A percentile compares a stretch with the other conserved stretches of the same genome.
phyloP scores from a whole-genome alignment of 768 basidiomycete species.

The Tricholoma bakamatsutake region DNA sequence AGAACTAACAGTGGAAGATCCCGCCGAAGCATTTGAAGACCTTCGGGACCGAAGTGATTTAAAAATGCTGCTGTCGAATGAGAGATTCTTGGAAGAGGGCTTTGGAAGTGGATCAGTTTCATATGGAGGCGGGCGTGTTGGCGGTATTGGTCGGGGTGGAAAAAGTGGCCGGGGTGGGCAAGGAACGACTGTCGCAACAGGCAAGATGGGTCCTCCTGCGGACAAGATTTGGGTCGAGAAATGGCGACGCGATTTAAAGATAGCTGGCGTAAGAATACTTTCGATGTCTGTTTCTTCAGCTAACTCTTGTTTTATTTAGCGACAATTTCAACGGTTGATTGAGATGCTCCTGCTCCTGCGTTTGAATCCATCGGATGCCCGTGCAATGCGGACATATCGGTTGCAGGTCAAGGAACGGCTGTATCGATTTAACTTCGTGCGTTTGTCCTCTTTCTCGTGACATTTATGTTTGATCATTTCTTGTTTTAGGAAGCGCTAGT shows the following conservation, averaged over 20 bases:
- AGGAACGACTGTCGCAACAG: conserved; percentile 25
- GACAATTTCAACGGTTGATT: conserved; percentile 87
- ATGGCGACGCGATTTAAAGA: conserved; percentile 80
- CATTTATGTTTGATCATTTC: not conserved
- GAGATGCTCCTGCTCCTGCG: conserved; percentile 85
- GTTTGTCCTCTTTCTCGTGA: conserved; percentile 21
- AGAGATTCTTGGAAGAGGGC: conserved; percentile 66
- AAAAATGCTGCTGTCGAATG: conserved; percentile 60
- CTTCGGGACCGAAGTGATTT: conserved; percentile 91
- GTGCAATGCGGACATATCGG: conserved; percentile 60
- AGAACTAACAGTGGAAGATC: conserved; percentile 97
- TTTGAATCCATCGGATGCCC: conserved; percentile 56
- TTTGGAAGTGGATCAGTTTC: conserved; percentile 44
- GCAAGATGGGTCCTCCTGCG: conserved; percentile 72
- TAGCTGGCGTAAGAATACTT: conserved; percentile 64
- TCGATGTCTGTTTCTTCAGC: conserved; percentile 3
- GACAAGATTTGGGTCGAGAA: conserved; percentile 74
- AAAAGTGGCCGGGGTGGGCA: conserved; percentile 31
- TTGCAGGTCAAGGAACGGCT: conserved; percentile 93
- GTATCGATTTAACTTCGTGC: conserved; percentile 91
- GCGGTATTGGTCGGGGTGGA: conserved; percentile 36
- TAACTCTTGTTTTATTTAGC: conserved; percentile 37
- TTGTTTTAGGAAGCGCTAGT: conserved; percentile 70
- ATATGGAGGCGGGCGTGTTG: conserved; percentile 46
- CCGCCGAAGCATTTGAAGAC: conserved; percentile 97